Base-by-base conservation (phyloP, 352 stramenopile species). In the Globisporangium abappressorium region DNA sequence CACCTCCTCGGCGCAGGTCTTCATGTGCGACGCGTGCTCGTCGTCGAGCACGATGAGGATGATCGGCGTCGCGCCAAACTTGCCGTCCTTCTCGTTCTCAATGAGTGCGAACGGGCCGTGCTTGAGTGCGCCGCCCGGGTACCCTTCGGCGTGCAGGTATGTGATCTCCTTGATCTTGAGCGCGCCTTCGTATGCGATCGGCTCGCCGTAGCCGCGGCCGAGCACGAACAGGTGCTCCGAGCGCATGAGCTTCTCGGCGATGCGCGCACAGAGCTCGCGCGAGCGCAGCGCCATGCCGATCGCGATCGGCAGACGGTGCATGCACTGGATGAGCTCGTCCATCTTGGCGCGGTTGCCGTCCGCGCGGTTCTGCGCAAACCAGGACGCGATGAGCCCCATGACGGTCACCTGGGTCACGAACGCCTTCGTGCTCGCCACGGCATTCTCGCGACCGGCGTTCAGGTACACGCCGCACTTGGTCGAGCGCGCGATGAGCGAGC, bases 151-250 rank as follows among this genome's bases (percentile, higher is more conserved):
- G 72, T 99, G 97, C 47, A 99, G 75, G 72, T 99, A 99, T 64
- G 94, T 98, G 79, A 99, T 98, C 84, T 99, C 98, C 81, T 99
- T 99, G 64, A 99, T 98, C 81, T 99, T 99, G 22, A 99, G 78
- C 22, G 98, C 97, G 43, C 97, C 98, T 86, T 99, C 97, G 69
- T 97, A 93, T 20, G 97, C 97, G 59, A 99, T 97, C 6, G 96
- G 95, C 73, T 98, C 93, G 57, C 83, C 93, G 68, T 96, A 98
- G 57, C 92, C 94, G 69, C 98, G 96, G 30, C 97, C 97, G 11
- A 99, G 76, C 53, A 99, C 89, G 76, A 99, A 99, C 20, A 98
- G 81, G 74, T 99, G 95, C 69, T 98, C 91, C 65, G 96, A 97
- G 26, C 87, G 70, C 57, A 89, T 69, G 15, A 99, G 80, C 69